Base-by-base conservation (phyloP, 164 flowering plant genomes). In the Chimonanthus salicifolius region DNA sequence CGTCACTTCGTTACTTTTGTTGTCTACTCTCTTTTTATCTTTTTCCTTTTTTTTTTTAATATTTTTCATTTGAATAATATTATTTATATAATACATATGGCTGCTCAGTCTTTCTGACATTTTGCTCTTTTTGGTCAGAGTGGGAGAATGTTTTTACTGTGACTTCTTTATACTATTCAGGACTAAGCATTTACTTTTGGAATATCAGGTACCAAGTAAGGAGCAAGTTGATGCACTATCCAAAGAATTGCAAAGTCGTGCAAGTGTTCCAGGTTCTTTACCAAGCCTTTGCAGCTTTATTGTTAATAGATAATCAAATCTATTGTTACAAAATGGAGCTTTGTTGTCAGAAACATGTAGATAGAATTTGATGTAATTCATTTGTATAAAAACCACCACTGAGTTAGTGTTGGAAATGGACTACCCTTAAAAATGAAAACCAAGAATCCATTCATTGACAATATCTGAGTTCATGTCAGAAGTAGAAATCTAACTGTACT, bases 201-300 rank as follows among this genome's bases (percentile, higher is more conserved):
- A 50, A 48, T 70, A 54, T 13, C 44, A 94, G 98, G 90, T 94
- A 51, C 98, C 98, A 64, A 92, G 80, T 80, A 90, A 94, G 80
- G 95, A 85, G 78, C 99, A 92, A 80, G 98, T 92, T 18, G 83
- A 85, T 84, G 84, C 89, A 51, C 79, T 94, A 70, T 90, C 97
- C 3, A 80, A 84, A 78, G 97, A 94, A 74, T 75, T 94, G 81
- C 81, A 80, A 71, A 77, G 71, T 45, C 97, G 97, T 82, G 95
- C 97, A 4, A 71, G 80, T 47, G 84, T 94, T 73, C 97, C 99
- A 83, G 99, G 99, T 94, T 69, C 46, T 69, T 11, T 77, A 66
- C 21, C 51, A 69, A 69, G 49, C 4, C 45, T 16, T 49, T 16
- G 8, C 48, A 49, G 58, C 7, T 44, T 10, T 45, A 44, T 66